Evolutionary conservation across 148 eudicot species (phyloP).

Genomic region (Dysphania ambrosioides): DNA sequence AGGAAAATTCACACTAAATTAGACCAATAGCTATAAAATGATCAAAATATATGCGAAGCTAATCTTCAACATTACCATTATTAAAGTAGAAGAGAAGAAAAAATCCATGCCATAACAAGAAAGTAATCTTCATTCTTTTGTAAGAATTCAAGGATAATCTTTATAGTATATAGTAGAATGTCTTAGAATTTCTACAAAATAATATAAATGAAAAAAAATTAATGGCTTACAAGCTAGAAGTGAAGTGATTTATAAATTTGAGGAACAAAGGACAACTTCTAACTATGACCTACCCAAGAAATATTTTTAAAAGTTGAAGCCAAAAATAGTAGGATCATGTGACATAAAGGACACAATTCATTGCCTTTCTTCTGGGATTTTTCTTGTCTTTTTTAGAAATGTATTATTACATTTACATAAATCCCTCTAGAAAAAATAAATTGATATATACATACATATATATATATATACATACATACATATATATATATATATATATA

Average conservation of each 20-base stretch:
- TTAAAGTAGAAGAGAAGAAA: slow-evolving; percentile 5
- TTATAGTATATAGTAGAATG: background rate
- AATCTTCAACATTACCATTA: background rate
- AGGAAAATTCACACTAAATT: background rate
- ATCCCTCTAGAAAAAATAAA: no score
- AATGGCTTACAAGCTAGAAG: slow-evolving; percentile 15
- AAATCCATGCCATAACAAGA: slow-evolving; percentile 20
- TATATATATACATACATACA: no score
- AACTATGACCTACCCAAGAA: background rate
- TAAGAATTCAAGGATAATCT: background rate
- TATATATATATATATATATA: no score
- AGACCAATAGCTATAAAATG: background rate
- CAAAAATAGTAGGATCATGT: slow-evolving; percentile 13
- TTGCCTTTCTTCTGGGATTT: slow-evolving; percentile 7
- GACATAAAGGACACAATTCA: background rate
- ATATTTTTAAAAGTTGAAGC: slow-evolving; percentile 10
- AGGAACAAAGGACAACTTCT: slow-evolving; percentile 18
- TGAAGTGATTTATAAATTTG: slow-evolving; percentile 14
- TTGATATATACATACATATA: no score
- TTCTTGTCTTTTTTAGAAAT: background rate
- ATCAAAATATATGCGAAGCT: background rate
- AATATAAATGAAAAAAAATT: background rate
- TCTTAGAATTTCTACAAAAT: background rate
- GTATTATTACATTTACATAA: no score
- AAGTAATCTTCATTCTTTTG: slow-evolving; percentile 17